A percentile compares a stretch with the other conserved stretches of the same genome.
Conservation (phyloP, 2,329 filamentous ascomycete genomes). For the Fusarium tuaranense region DNA sequence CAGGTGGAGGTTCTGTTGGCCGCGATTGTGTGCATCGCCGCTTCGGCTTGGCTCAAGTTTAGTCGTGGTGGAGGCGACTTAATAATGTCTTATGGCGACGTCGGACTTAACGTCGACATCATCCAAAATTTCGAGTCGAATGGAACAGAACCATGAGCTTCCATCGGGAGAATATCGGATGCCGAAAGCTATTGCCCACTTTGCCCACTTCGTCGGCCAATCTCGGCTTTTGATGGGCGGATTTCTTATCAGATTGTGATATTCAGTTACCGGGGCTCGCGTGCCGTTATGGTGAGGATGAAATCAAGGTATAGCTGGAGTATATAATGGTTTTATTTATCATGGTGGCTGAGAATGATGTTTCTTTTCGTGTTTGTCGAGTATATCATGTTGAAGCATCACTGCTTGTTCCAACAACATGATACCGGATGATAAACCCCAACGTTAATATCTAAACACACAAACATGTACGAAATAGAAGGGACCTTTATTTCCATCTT, state of each 20-base stretch:
- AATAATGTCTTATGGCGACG: slow-evolving; percentile 48
- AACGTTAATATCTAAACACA: neutral
- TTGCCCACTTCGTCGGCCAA: slow-evolving; percentile 18
- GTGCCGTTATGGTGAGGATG: slow-evolving; percentile 4
- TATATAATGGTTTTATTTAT: neutral
- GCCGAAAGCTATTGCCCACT: neutral
- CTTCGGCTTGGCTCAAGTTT: slow-evolving; percentile 10
- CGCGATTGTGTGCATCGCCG: slow-evolving; percentile 50
- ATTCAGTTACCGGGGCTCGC: slow-evolving; percentile 35
- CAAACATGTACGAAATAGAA: neutral
- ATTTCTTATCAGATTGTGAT: slow-evolving; percentile 37
- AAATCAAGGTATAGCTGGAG: neutral
- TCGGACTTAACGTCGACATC: slow-evolving; percentile 46
- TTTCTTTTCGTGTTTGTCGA: neutral
- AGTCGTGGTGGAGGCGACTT: slow-evolving; percentile 44
- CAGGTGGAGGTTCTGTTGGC: slow-evolving; percentile 28
- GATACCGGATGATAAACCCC: neutral
- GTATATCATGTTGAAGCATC: neutral
- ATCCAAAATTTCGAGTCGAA: slow-evolving; percentile 45
- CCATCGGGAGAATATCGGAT: slow-evolving; percentile 46
- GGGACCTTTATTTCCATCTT: neutral
- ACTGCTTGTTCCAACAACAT: neutral
- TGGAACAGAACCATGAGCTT: slow-evolving; percentile 44
- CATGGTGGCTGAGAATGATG: neutral
- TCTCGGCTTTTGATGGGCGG: slow-evolving; percentile 18